Evolutionary conservation across 2,329 filamentous ascomycete genomes (phyloP).

Genomic region (Dryadomyces quercus-mongolicae): DNA sequence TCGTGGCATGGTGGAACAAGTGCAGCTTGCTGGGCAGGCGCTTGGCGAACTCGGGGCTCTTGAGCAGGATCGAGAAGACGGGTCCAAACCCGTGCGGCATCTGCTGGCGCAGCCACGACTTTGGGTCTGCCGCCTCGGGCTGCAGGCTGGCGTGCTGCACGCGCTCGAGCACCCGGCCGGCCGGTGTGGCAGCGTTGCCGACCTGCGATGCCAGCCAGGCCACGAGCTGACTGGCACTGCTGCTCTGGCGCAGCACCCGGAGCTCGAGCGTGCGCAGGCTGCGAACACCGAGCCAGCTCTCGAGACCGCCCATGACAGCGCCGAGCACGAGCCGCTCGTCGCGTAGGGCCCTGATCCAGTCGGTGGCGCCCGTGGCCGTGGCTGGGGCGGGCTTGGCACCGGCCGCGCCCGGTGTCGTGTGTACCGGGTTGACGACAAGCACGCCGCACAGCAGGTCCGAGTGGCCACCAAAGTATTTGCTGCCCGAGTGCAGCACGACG

Average conservation of each 20-base stretch:
- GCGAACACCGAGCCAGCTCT: constrained; percentile 83
- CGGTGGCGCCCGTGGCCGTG: constrained; percentile 18
- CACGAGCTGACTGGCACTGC: constrained; percentile 58
- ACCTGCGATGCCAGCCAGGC: constrained; percentile 49
- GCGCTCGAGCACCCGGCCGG: constrained; percentile 34
- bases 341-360: constrained; percentile 49
- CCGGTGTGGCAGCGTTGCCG: constrained; percentile 29
- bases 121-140: constrained; percentile 41
- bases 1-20: constrained; percentile 91
- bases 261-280: constrained; percentile 79
- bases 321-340: constrained; percentile 68
- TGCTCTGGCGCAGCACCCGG: constrained; percentile 64
- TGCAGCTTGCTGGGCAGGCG: constrained; percentile 63
- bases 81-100: constrained; percentile 88
- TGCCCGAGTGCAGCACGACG: constrained; percentile 81
- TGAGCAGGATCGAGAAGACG: constrained; percentile 68
- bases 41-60: constrained; percentile 47
- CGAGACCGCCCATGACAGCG: constrained; percentile 74
- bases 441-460: constrained; percentile 88
- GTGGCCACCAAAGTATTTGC: constrained; percentile 94
- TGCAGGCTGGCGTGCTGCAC: constrained; percentile 71
- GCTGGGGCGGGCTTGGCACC: background rate
- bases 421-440: constrained; percentile 46
- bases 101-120: constrained; percentile 66
- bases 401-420: background rate